phyloP scores from a whole-genome alignment of 176 grass and related monocot species.

The Aegilops longissima region DNA sequence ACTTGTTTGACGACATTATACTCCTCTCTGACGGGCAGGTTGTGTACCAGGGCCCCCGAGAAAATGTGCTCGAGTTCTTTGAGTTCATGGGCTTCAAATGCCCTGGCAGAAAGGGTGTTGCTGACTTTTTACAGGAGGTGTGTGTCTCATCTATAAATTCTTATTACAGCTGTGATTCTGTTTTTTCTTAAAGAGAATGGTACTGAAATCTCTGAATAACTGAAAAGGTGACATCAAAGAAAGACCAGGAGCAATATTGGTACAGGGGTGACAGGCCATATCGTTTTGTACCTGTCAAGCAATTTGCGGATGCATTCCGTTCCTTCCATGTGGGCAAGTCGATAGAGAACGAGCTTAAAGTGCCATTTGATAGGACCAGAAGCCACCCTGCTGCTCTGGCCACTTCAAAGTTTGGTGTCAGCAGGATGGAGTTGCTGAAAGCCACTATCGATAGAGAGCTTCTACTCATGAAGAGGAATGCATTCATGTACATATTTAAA shows the following conservation, averaged over 20 bases:
- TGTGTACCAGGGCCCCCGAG: slow-evolving; percentile 85
- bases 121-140: slow-evolving; percentile 96
- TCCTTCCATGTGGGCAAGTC: slow-evolving; percentile 72
- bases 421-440: slow-evolving; percentile 62
- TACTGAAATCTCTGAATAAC: slow-evolving; percentile 30
- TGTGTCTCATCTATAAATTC: slow-evolving; percentile 21
- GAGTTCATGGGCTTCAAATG: slow-evolving; percentile 84
- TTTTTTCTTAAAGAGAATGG: slow-evolving; percentile 13
- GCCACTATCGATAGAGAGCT: slow-evolving; percentile 84
- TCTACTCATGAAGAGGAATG: slow-evolving; percentile 91
- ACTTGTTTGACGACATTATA: slow-evolving; percentile 92
- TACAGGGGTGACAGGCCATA: slow-evolving; percentile 53
- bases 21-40: slow-evolving; percentile 83
- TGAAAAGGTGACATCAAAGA: slow-evolving; percentile 87
- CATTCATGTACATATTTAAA: slow-evolving; percentile 96
- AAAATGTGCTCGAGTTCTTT: slow-evolving; percentile 85
- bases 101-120: slow-evolving; percentile 80
- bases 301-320: slow-evolving; percentile 75
- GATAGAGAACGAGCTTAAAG: slow-evolving; percentile 50
- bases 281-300: slow-evolving; percentile 65
- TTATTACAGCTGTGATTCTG: not conserved
- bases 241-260: slow-evolving; percentile 96
- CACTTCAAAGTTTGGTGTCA: slow-evolving; percentile 72
- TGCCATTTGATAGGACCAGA: slow-evolving; percentile 74
- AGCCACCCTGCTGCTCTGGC: slow-evolving; percentile 81